Conservation (phyloP, 805 yeast species). For the Barnettozyma vustinii region DNA sequence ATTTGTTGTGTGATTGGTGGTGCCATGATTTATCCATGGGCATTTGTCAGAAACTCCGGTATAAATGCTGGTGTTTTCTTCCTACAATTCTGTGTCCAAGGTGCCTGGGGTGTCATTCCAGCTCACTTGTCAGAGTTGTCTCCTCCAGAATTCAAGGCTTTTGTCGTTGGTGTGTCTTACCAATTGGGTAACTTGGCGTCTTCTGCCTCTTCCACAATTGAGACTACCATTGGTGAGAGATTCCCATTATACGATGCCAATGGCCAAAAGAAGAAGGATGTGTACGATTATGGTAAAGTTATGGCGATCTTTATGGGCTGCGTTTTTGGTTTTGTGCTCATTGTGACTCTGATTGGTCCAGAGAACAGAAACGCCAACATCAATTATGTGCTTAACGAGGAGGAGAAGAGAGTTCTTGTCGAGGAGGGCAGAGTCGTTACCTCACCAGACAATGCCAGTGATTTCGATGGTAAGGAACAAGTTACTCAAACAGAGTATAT, state of each 20-base stretch:
- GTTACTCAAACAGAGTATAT: not conserved
- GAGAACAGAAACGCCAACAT: constrained; percentile 37
- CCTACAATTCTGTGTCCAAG: constrained; percentile 59
- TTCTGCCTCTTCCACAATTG: constrained; percentile 62
- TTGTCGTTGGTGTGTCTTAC: constrained; percentile 57
- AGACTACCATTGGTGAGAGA: constrained; percentile 51
- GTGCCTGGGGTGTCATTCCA: constrained; percentile 66
- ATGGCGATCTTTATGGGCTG: constrained; percentile 69
- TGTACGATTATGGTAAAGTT: constrained; percentile 54
- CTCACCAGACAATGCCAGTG: constrained; percentile 12
- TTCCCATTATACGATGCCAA: constrained; percentile 37
- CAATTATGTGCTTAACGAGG: constrained; percentile 16
- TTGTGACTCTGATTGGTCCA: constrained; percentile 51
- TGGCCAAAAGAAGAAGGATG: constrained; percentile 23
- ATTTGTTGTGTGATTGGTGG: constrained; percentile 50
- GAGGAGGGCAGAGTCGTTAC: constrained; percentile 20
- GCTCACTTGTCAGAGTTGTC: constrained; percentile 55
- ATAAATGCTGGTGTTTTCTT: constrained; percentile 55
- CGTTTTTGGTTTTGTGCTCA: constrained; percentile 48
- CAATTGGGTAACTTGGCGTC: constrained; percentile 65
- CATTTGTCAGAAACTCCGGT: constrained; percentile 40
- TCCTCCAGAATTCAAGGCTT: constrained; percentile 56
- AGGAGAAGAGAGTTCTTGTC: constrained; percentile 16
- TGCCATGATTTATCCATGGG: constrained; percentile 60
- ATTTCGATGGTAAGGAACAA: constrained; percentile 21